Conservation (phyloP, 345 rosid species). For the Heritiera littoralis region DNA sequence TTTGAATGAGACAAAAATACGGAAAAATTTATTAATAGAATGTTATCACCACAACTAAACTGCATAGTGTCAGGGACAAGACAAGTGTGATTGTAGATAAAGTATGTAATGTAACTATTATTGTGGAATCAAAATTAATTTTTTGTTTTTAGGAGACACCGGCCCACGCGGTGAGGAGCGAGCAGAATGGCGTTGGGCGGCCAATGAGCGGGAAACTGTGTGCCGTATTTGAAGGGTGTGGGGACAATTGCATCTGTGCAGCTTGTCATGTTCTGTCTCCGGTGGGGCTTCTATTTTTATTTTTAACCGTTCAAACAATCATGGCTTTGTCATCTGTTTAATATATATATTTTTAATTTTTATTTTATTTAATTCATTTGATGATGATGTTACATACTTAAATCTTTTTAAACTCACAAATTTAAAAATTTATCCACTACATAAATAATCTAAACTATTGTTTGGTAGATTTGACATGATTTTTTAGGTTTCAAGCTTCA, state of each 20-base stretch:
- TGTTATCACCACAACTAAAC: not conserved
- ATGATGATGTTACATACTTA: too few relatives aligned
- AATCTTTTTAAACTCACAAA: too few relatives aligned
- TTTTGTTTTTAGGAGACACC: not conserved
- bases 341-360: too few relatives aligned
- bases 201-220: constrained; percentile 33
- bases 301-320: too few relatives aligned
- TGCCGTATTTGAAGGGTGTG: constrained; percentile 23
- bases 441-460: too few relatives aligned
- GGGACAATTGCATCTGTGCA: constrained; percentile 23
- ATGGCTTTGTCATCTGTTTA: too few relatives aligned
- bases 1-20: not conserved
- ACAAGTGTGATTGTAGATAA: not conserved
- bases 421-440: too few relatives aligned
- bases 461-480: too few relatives aligned
- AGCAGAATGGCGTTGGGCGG: not conserved
- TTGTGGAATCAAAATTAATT: too few relatives aligned
- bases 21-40: not conserved
- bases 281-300: too few relatives aligned
- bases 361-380: too few relatives aligned
- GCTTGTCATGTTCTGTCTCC: constrained; percentile 17
- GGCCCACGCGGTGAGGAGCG: constrained; percentile 31
- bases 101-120: not conserved
- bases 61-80: not conserved
- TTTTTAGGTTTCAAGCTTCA: too few relatives aligned